phyloP scores from a whole-genome alignment of 371 early-diverging fungal species.

The Dichotomocladium elegans region DNA sequence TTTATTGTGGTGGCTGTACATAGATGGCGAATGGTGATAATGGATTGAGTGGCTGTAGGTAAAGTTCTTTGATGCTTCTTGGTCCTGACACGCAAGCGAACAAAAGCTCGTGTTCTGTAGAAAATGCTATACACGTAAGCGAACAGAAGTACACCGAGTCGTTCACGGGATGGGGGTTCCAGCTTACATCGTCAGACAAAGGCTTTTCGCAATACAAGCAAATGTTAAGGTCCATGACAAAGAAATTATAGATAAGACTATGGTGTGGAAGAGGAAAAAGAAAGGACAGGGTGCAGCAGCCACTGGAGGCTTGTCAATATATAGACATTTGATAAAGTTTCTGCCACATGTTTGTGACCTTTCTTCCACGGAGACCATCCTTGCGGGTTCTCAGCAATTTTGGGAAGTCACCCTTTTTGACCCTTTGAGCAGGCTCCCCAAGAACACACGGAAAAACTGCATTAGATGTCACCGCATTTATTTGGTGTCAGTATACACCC shows the following conservation, averaged over 20 bases:
- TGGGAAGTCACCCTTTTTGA: no score
- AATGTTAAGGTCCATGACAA: slow-evolving; percentile 20
- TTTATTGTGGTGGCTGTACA: background rate
- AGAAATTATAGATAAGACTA: background rate
- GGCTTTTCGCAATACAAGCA: slow-evolving; percentile 22
- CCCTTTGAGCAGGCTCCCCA: background rate
- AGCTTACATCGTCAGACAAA: slow-evolving; percentile 2
- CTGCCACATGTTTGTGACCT: no score
- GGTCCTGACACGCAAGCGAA: slow-evolving; percentile 7
- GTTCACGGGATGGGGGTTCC: background rate
- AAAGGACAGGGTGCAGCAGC: background rate
- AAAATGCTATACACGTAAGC: background rate
- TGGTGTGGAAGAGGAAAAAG: background rate
- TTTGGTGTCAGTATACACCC: background rate
- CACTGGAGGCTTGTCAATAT: background rate
- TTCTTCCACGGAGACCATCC: no score
- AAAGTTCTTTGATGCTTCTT: slow-evolving; percentile 7
- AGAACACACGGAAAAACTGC: background rate
- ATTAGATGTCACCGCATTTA: background rate
- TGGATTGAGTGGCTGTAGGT: background rate
- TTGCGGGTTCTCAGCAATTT: no score
- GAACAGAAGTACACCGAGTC: background rate
- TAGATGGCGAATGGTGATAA: background rate
- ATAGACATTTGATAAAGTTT: background rate
- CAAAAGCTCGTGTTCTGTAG: slow-evolving; percentile 8